Conservation (phyloP, 257 asterid species). For the Fraxinus anomala region DNA sequence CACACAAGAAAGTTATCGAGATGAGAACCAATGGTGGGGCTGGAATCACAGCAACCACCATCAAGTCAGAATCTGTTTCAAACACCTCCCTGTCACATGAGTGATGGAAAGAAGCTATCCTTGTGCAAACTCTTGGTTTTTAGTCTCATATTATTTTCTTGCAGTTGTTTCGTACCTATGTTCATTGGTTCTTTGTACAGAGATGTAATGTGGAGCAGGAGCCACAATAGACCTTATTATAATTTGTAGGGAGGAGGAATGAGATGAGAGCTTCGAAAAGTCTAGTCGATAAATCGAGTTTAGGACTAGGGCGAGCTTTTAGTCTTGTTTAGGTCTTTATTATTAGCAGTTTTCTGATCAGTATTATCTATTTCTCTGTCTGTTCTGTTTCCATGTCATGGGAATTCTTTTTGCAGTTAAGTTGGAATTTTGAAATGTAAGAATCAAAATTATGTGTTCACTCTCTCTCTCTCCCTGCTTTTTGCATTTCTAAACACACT, state of each 20-base stretch:
- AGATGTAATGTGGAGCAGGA: conserved; percentile 26
- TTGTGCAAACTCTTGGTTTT: neutral
- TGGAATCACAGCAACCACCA: neutral
- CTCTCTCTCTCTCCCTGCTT: too few relatives aligned
- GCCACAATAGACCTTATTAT: conserved; percentile 25
- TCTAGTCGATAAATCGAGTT: conserved; percentile 22
- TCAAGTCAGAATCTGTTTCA: conserved; percentile 8
- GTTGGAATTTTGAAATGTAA: conserved; percentile 9
- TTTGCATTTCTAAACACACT: neutral
- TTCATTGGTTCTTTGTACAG: conserved; percentile 51
- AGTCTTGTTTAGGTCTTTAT: conserved; percentile 20
- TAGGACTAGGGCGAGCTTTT: conserved; percentile 32
- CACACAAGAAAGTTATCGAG: conserved; percentile 60
- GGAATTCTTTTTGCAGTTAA: conserved; percentile 37
- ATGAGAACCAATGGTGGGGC: conserved; percentile 47
- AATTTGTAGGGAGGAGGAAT: conserved; percentile 26
- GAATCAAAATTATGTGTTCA: neutral
- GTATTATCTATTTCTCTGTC: conserved; percentile 1
- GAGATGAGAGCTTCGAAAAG: conserved; percentile 28
- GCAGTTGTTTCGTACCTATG: conserved; percentile 25
- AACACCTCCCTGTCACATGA: neutral
- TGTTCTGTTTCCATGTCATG: neutral
- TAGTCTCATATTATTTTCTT: conserved; percentile 4
- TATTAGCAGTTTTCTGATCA: neutral
- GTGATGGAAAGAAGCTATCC: neutral